Evolutionary conservation across 805 yeast genomes (phyloP), one percentile per base, ranked within the genome.

Genomic region (Candida maltosa): DNA sequence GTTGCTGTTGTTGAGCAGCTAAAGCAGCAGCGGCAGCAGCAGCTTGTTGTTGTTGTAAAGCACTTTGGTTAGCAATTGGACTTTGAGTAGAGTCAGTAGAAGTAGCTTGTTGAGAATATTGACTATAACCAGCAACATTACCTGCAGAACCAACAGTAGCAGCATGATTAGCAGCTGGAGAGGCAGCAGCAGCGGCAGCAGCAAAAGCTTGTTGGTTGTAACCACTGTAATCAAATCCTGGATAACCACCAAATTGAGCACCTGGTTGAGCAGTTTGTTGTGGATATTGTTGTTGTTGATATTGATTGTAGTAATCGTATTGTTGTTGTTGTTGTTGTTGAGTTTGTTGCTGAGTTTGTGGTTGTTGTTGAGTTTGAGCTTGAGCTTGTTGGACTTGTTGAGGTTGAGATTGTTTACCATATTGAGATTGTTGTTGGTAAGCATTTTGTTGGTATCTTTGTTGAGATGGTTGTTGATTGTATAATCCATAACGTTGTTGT

Each of bases 211-310:
- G 69, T 37, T 57, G 63, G 32, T 53, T 59, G 48, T 65, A 65
- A 25, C 58, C 59, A 27, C 62, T 52, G 54, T 68, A 68, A 47
- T 68, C 74, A 30, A 58, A 51, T 19, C 68, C 69, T 31, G 73
- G 73, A 52, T 65, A 69, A 30, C 62, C 66, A 31, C 56, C 70
- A 48, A 58, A 68, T 48, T 62, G 69, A 28, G 46, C 51, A 22
- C 62, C 69, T 37, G 73, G 73, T 42, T 65, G 70, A 24, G 58
- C 58, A 35, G 62, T 60, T 46, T 65, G 70, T 47, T 62, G 69
- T 14, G 63, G 62, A 39, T 61, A 65, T 41, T 65, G 71, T 38
- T 58, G 70, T 44, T 60, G 70, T 45, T 59, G 59, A 44, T 41
- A 61, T 44, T 61, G 67, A 24, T 45, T 48, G 48, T 59, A 58